Evolutionary conservation across 495 filamentous ascomycete genomes (phyloP).

Genomic region (Neurospora sp.): DNA sequence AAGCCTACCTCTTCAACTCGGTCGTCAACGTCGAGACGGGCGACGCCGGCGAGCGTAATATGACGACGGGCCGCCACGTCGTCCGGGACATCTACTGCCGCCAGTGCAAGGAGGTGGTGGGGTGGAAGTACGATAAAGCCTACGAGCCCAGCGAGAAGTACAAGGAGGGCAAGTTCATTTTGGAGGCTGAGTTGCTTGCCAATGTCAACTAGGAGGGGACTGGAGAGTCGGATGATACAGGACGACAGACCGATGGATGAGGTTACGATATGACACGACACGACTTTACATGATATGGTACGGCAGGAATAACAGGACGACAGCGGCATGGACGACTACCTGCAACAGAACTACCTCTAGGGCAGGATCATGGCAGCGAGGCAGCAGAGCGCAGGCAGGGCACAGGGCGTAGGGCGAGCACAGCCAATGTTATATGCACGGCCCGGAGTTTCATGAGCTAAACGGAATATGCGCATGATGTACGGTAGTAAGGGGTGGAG

Average conservation of each 20-base stretch:
- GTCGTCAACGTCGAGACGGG: constrained; percentile 82
- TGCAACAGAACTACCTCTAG: background rate
- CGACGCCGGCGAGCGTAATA: constrained; percentile 83
- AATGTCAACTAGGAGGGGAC: constrained; percentile 47
- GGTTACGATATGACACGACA: background rate
- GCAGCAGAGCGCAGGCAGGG: background rate
- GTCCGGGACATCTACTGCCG: constrained; percentile 86
- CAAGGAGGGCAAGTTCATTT: constrained; percentile 96
- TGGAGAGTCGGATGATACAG: background rate
- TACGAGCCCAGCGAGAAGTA: constrained; percentile 90
- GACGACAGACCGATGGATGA: background rate
- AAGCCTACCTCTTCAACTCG: constrained; percentile 89
- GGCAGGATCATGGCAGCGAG: background rate
- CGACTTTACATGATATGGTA: background rate
- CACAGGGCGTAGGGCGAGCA: background rate
- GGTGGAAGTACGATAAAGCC: constrained; percentile 99
- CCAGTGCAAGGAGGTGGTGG: constrained; percentile 84
- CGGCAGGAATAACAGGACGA: background rate
- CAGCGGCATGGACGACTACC: background rate
- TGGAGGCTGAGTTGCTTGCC: constrained; percentile 86
- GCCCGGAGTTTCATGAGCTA: background rate
- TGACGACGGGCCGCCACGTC: constrained; percentile 95
- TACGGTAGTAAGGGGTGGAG: background rate
- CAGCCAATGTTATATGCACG: background rate
- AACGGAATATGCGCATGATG: background rate